Conservation (phyloP, 768 basidiomycete species). For the Arthromyces matolae region DNA sequence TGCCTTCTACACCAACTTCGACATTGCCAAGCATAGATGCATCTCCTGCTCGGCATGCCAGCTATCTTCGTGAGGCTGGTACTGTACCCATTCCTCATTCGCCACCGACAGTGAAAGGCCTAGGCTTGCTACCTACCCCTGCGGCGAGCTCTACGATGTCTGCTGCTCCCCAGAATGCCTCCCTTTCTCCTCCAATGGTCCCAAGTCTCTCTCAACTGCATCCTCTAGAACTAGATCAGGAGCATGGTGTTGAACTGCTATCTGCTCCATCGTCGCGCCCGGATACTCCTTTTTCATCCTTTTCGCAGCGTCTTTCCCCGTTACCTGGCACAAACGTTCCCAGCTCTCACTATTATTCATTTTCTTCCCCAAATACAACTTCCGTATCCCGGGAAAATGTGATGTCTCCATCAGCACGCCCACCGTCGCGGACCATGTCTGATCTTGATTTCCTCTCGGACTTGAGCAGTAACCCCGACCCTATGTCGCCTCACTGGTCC, state of each 20-base stretch:
- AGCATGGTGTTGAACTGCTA: constrained; percentile 40
- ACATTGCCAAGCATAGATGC: constrained; percentile 20
- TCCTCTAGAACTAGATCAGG: constrained; percentile 40
- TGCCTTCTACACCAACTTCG: constrained; percentile 24
- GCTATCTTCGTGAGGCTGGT: constrained; percentile 11
- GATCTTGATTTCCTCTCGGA: constrained; percentile 23
- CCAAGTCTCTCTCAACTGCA: constrained; percentile 42
- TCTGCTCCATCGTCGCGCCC: constrained; percentile 42
- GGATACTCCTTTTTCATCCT: constrained; percentile 35
- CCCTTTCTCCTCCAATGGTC: constrained; percentile 22
- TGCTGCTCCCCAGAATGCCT: constrained; percentile 4
- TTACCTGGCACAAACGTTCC: constrained; percentile 6
- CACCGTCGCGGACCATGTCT: constrained; percentile 15
- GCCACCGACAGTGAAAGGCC: constrained; percentile 9
- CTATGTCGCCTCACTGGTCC: constrained; percentile 15
- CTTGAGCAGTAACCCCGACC: constrained; percentile 10
- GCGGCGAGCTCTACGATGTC: constrained; percentile 10
- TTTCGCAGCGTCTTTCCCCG: constrained; percentile 17
- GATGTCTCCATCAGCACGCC: constrained; percentile 7
- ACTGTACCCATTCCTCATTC: constrained; percentile 17
- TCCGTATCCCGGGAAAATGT: background rate
- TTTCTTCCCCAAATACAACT: constrained; percentile 15
- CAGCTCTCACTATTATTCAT: constrained; percentile 16
- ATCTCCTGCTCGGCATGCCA: constrained; percentile 21
- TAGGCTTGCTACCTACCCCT: constrained; percentile 13